Percentiles rank a stretch among this genome's conserved stretches.
phyloP scores from a whole-genome alignment of 306 rosid species.

The Cucurbita pepo region DNA sequence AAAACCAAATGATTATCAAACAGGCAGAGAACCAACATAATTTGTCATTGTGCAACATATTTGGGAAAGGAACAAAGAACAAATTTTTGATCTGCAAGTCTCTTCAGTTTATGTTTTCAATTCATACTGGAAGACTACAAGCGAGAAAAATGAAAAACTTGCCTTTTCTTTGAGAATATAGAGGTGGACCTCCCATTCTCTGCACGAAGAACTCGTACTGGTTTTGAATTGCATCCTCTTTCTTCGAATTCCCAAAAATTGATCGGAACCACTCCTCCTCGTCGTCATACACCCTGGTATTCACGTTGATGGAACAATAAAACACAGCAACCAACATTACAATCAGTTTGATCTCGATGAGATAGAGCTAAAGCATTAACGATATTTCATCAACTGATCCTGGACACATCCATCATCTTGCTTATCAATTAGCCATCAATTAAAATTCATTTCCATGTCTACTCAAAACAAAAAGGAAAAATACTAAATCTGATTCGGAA shows the following conservation, averaged over 20 bases:
- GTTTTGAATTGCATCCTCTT: slow-evolving; percentile 61
- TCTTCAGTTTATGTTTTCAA: not conserved
- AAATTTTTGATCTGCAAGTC: not conserved
- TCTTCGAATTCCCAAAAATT: slow-evolving; percentile 49
- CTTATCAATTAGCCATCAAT: not conserved
- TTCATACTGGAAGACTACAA: not conserved
- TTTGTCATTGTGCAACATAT: not conserved
- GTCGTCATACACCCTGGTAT: slow-evolving; percentile 59
- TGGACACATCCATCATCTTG: not conserved
- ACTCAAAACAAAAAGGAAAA: not conserved
- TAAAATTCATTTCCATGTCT: not conserved
- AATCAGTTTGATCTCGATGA: not conserved
- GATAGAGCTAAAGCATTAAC: not conserved
- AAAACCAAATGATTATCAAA: too few species aligned
- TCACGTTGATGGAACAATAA: not conserved
- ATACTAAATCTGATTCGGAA: not conserved
- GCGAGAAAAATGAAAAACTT: not conserved
- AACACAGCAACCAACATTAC: not conserved
- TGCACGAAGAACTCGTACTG: slow-evolving; percentile 82
- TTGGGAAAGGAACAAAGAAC: not conserved
- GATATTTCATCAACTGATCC: not conserved
- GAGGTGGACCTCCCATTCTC: slow-evolving; percentile 76
- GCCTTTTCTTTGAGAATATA: slow-evolving; percentile 81
- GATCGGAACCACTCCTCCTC: slow-evolving; percentile 72
- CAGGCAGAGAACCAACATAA: not conserved